Evolutionary conservation across 2,329 filamentous ascomycete species (phyloP), one percentile per base, ranked within the genome.

Genomic region (Penicillium nordicum): DNA sequence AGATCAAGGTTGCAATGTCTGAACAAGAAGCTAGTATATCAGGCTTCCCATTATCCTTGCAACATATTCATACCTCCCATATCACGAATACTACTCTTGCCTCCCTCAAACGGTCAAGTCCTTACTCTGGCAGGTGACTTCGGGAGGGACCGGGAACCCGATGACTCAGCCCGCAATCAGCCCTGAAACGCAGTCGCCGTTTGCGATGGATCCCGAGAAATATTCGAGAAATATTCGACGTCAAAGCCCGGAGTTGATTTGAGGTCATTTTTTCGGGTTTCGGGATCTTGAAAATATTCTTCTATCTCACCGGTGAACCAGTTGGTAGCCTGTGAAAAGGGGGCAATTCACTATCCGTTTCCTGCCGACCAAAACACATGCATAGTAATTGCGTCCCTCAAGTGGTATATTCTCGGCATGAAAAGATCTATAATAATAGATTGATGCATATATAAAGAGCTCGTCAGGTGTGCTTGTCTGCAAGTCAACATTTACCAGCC

Each of bases 11-110:
- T 25, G 21, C 7, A 18, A 4, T 14, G 3, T 32, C 29, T 45
- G 48, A 72, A 71, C 62, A 68, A 64, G 50, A 72, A 72, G 51
- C 61, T 58, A 43, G 8, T 53, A 25, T 5, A 56, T 61, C 40
- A 25, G 42, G 12, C 63, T 71, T 63, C 67, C 70, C 69, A 72
- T 71, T 73, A 67, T 66, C 62, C 27, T 50, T 57, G 16, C 45
- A 54, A 43, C 12, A n/a, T 47, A 37, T 49, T 34, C 12, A 36
- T 11, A 23, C 18, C 4, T 30, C 18, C 2, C 16, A 23, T 18
- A 30, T 50, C 23, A 8, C 41, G 5, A 30, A 45, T 42, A 27
- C 46, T 46, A 27, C 45, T 36, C 18, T 30, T 18, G 32, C 14
- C 44, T 44, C 11, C 32, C 58, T 61, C 42, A 61, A 41, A 29